A percentile compares a stretch with the other conserved stretches of the same genome.
Conservation (phyloP, 75 land plant genomes). For the Picea glauca region DNA sequence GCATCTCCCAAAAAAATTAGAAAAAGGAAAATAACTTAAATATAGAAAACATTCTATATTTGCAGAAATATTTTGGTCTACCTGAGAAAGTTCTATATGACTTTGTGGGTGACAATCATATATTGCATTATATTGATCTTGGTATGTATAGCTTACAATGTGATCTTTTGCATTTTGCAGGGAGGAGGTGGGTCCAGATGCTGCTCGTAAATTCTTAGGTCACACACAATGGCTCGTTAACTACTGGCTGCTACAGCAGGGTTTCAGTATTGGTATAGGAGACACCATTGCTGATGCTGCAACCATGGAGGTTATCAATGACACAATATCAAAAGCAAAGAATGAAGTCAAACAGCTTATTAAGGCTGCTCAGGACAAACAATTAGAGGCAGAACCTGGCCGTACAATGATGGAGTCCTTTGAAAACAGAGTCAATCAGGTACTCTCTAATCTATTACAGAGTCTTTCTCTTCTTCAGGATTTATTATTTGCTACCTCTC, state of each 20-base stretch:
- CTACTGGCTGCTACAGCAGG: conserved; percentile 96
- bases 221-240: conserved; percentile 99
- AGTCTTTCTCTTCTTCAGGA: conserved; percentile 71
- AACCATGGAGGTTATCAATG: conserved; percentile 91
- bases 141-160: too few species aligned
- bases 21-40: too few species aligned
- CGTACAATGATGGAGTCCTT: conserved; percentile 98
- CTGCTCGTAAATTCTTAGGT: conserved; percentile 97
- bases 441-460: conserved; percentile 88
- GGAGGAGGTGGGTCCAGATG: conserved; percentile 99
- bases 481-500: background rate
- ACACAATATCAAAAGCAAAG: conserved; percentile 85
- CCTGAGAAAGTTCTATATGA: too few species aligned
- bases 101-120: too few species aligned
- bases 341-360: conserved; percentile 89
- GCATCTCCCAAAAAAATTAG: too few species aligned
- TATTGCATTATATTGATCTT: too few species aligned
- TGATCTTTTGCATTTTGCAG: conserved; percentile 10
- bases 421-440: conserved; percentile 94
- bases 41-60: too few species aligned
- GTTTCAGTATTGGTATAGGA: conserved; percentile 97
- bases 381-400: conserved; percentile 94
- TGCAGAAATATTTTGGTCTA: too few species aligned
- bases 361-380: conserved; percentile 59
- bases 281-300: conserved; percentile 98